Evolutionary conservation across 768 basidiomycete species (phyloP).

Genomic region (Amyloporia xantha): DNA sequence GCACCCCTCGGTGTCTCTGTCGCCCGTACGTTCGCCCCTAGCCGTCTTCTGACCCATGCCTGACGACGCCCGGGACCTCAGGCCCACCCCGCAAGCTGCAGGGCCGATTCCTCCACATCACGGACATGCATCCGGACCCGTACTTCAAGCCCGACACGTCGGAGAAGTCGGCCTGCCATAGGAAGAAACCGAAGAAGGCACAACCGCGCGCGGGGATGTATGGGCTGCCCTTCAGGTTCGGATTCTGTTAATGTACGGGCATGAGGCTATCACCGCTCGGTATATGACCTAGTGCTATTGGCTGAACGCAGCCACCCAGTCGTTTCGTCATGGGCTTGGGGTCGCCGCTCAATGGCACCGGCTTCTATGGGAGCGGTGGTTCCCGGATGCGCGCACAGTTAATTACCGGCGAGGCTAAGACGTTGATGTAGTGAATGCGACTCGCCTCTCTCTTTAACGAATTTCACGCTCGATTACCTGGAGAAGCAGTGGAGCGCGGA

Average conservation of each 20-base stretch:
- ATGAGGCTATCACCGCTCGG: no score
- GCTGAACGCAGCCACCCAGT: no score
- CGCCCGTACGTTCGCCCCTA: conserved; percentile 22
- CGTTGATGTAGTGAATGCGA: conserved; percentile 63
- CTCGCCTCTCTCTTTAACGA: conserved; percentile 70
- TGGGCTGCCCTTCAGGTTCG: conserved; percentile 65
- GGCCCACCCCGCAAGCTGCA: conserved; percentile 39
- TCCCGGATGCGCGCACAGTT: no score
- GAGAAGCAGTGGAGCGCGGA: conserved; percentile 75
- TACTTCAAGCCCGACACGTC: conserved; percentile 49
- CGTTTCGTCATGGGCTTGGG: no score
- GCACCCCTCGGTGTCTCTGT: conserved; percentile 29
- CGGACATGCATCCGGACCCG: conserved; percentile 80
- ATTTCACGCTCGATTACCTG: conserved; percentile 76
- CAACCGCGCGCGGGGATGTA: conserved; percentile 49
- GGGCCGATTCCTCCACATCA: conserved; percentile 76
- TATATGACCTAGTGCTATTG: no score
- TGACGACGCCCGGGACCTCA: not conserved
- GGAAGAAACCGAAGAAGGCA: conserved; percentile 48
- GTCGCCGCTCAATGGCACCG: no score
- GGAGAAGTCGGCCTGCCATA: conserved; percentile 61
- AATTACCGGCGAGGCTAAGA: not conserved
- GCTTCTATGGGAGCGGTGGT: no score
- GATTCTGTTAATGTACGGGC: not conserved
- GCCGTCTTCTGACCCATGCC: conserved; percentile 12